Base-by-base conservation (phyloP, 139 green algal genomes). In the Chlorella sp. region DNA sequence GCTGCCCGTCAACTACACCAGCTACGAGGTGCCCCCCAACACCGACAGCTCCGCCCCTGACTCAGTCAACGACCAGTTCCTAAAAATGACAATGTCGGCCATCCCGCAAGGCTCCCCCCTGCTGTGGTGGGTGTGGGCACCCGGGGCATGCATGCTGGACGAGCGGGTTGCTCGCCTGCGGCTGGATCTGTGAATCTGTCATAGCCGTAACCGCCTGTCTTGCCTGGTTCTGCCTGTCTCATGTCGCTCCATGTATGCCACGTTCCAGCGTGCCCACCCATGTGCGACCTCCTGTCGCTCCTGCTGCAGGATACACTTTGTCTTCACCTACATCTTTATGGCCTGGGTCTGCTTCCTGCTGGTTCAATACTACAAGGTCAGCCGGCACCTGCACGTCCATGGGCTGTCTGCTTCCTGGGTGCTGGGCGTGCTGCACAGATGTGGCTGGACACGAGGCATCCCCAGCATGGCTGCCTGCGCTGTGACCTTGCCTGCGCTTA, bases 341-440 rank as follows among this genome's bases (percentile, higher is more conserved):
- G 85, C 15, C 18, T 89, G 85, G 85, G 85, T 89, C 26, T 89
- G 85, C 71, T 83, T 78, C 69, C 85, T 89, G 48, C 48, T 89
- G 18, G 18, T 89, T 1, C 64, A 75, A n/a, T 83, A 89, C 32
- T 89, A 89, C 85, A 83, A 73, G 71, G 85, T 83, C 14, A 37
- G 40, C 1, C 14, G 11, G 22, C 69, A 22, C 60, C 14, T 68
- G 69, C 21, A 22, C 69, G 69, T 78, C 18, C 69, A 78, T 14
- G 69, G 14, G 15, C 21, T 68, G 15, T 36, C 26, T 34, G 69
- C 69, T 16, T 34, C 18, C 69, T n/a, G 24, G 24, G 69, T 78
- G 69, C 24, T 78, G 69, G 18, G 26, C 9, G 14, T 9, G 28
- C 9, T 9, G 9, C 15, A 14, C 18, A 37, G n/a, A 22, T 22